phyloP scores from a whole-genome alignment of 257 asterid genomes.

The Scutellaria barbata region DNA sequence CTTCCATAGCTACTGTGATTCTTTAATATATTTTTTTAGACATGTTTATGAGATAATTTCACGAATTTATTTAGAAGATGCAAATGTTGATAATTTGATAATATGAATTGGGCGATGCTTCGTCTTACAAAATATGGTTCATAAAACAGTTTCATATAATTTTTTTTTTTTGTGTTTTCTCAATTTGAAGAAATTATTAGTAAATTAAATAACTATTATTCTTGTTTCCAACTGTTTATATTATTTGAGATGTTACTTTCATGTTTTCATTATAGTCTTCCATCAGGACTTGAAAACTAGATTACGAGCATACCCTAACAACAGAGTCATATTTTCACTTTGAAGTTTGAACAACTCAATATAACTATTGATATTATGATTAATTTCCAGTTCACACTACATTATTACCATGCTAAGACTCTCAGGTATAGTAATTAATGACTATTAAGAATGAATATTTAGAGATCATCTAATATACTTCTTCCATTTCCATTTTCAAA shows the following conservation, averaged over 20 bases:
- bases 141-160: too few relatives aligned
- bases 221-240: not conserved
- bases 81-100: too few relatives aligned
- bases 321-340: too few relatives aligned
- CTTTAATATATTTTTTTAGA: not conserved
- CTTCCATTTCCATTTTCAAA: too few relatives aligned
- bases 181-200: not conserved
- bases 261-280: slow-evolving; percentile 24
- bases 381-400: not conserved
- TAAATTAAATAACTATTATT: not conserved
- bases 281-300: not conserved
- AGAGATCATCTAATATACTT: too few relatives aligned
- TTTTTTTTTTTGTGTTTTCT: not conserved
- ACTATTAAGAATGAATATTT: too few relatives aligned
- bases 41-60: too few relatives aligned
- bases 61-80: too few relatives aligned
- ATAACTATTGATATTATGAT: not conserved
- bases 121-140: too few relatives aligned
- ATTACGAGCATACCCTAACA: not conserved
- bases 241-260: slow-evolving; percentile 22
- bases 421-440: too few relatives aligned
- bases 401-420: not conserved
- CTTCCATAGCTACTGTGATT: slow-evolving; percentile 19
- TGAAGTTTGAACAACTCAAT: too few relatives aligned
- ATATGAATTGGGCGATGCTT: too few relatives aligned